Evolutionary conservation across 345 rosid genomes (phyloP), one percentile per base, ranked within the genome.

Genomic region (Dipteronia sinensis): DNA sequence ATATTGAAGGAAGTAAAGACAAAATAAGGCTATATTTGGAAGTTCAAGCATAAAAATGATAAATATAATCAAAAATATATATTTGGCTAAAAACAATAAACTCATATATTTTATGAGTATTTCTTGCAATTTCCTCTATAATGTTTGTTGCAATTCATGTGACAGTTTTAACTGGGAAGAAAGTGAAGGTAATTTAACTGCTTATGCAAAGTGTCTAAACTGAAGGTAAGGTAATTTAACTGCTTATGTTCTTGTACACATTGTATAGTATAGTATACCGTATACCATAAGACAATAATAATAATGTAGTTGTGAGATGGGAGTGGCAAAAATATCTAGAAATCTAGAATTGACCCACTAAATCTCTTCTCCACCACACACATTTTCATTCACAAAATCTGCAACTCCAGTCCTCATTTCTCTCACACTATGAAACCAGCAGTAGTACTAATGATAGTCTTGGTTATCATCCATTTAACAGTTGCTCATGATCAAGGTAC

Each of bases 351-450:
- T 71, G 79, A 64, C 79, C 79, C 73, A 75, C 79, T 38, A 59
- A 68, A 40, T 70, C 51, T 55, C 67, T 38, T 80, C 9, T 76
- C 82, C 62, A 72, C 80, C 85, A 82, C 80, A 82, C 49, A 76
- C 12, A 20, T 53, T 63, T 74, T 25, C 22, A 58, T 51, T 69
- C 34, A 11, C 71, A 34, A 38, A 55, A 17, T 11, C 27, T 19
- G 51, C 76, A 9, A 15, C 59, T 40, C 76, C 16, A 29, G n/a
- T 2, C 44, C 15, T 12, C 13, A 13, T 6, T n/a, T 49, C 15
- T 49, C 22, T 73, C 49, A 16, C 15, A n/a, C 64, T 74, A 55
- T 17, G 61, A 55, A 17, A 55, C 22, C 22, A 17, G 1, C 19
- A 19, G 61, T 51, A 56, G 29, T 51, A 25, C 16, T 49, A 10